phyloP scores from a whole-genome alignment of 2,329 filamentous ascomycete species.

The Colletotrichum tropicicola region DNA sequence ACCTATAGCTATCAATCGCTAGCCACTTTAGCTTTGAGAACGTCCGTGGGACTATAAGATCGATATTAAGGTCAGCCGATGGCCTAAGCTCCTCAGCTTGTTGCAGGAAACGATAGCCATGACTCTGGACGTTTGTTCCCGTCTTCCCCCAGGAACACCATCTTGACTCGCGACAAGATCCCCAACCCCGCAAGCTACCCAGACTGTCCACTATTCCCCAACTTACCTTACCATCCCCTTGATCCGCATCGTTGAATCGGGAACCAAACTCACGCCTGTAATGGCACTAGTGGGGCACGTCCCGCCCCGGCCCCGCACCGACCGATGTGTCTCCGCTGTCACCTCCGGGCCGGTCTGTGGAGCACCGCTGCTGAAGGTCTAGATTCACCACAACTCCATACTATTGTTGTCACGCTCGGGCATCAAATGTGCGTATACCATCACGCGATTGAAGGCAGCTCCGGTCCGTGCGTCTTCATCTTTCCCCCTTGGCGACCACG shows the following conservation, averaged over 20 bases:
- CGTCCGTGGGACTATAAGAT: constrained; percentile 15
- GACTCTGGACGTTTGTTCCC: background rate
- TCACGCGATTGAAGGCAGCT: background rate
- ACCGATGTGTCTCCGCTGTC: constrained; percentile 11
- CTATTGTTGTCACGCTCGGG: background rate
- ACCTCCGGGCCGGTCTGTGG: background rate
- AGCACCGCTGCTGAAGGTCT: background rate
- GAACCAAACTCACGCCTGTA: background rate
- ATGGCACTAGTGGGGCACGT: background rate
- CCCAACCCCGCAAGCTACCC: background rate
- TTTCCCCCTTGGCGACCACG: background rate
- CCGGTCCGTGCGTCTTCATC: background rate
- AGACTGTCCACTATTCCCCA: background rate
- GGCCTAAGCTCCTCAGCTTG: constrained; percentile 7
- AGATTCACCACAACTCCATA: background rate
- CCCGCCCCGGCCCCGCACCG: constrained; percentile 3
- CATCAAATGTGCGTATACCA: background rate
- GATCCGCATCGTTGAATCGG: background rate
- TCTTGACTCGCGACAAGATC: constrained; percentile 5
- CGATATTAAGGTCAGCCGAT: constrained; percentile 3
- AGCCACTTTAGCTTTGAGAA: constrained; percentile 24
- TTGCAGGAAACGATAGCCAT: background rate
- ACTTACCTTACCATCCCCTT: background rate
- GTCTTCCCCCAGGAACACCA: background rate
- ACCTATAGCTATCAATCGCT: constrained; percentile 5